These are phyloP conservation scores for Stagonosporopsis vannaccii DNA, from an alignment of 2,329 filamentous ascomycete genomes.

Conservation along the genomic window DNA sequence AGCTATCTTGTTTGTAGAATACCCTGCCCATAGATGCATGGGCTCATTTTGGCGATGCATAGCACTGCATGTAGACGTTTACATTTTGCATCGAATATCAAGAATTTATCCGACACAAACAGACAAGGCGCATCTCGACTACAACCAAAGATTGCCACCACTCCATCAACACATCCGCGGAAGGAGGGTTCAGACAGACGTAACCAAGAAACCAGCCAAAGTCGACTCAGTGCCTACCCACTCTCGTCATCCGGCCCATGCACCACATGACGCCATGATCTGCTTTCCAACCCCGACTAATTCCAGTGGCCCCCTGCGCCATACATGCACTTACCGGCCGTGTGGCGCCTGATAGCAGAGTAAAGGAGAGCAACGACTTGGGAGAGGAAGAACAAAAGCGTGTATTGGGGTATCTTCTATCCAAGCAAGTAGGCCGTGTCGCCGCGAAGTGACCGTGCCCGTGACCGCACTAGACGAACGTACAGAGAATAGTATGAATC, in stretches of 20 bases:
- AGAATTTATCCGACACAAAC: neutral
- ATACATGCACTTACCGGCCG: neutral
- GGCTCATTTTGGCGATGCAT: constrained; percentile 1
- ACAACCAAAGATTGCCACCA: neutral
- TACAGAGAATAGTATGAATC: neutral
- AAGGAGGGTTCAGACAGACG: too few species aligned
- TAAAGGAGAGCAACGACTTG: neutral
- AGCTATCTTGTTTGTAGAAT: constrained; percentile 13
- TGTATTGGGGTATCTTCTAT: constrained; percentile 24
- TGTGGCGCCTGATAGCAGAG: neutral
- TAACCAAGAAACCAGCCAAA: neutral
- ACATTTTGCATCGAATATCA: constrained; percentile 4
- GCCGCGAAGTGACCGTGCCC: neutral
- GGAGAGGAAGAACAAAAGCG: too few species aligned
- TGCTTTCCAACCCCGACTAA: neutral
- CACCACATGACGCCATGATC: neutral
- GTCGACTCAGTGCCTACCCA: neutral
- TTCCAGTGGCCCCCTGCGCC: neutral
- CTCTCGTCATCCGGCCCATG: neutral
- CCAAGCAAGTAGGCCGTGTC: constrained; percentile 11
- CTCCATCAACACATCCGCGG: too few species aligned
- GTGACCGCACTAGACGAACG: neutral
- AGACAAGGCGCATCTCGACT: neutral
- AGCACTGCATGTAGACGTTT: constrained; percentile 4
- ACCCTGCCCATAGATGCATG: constrained; percentile 11